phyloP scores from a whole-genome alignment of 1,284 basidiomycete genomes.

The Trichosporon sp. region DNA sequence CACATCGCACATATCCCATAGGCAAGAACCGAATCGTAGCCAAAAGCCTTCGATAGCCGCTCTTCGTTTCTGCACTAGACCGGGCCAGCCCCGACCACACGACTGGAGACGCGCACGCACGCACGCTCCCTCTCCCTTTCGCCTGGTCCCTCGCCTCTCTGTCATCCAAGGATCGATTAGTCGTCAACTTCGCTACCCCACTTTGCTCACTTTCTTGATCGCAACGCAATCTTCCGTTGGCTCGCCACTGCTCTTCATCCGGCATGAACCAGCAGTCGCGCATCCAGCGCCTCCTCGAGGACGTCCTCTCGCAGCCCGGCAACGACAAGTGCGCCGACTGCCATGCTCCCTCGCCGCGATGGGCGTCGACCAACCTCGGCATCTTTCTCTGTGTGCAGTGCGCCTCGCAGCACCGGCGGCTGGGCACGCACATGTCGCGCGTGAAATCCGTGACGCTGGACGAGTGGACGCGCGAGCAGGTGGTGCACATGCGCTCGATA shows the following conservation, averaged over 20 bases:
- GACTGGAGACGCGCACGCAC: too few relatives aligned
- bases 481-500: constrained; percentile 32
- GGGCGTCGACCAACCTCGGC: constrained; percentile 45
- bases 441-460: constrained; percentile 48
- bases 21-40: too few relatives aligned
- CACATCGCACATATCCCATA: too few relatives aligned
- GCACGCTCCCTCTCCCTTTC: too few relatives aligned
- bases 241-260: neutral
- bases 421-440: constrained; percentile 46
- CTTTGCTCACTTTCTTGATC: neutral
- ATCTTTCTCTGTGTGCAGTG: constrained; percentile 42
- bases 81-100: too few relatives aligned
- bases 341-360: constrained; percentile 38
- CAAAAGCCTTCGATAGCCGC: too few relatives aligned
- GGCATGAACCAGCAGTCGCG: constrained; percentile 31
- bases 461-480: constrained; percentile 45
- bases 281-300: constrained; percentile 43
- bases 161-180: too few relatives aligned
- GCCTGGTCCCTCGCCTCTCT: too few relatives aligned
- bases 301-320: constrained; percentile 39
- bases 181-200: too few relatives aligned
- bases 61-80: too few relatives aligned
- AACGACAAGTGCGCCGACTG: constrained; percentile 48
- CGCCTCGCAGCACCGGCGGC: constrained; percentile 42
- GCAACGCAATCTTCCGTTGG: neutral